These are phyloP conservation scores for Conoideocrella luteorostrata DNA, from an alignment of 2,329 filamentous ascomycete species.

Conservation along the genomic window DNA sequence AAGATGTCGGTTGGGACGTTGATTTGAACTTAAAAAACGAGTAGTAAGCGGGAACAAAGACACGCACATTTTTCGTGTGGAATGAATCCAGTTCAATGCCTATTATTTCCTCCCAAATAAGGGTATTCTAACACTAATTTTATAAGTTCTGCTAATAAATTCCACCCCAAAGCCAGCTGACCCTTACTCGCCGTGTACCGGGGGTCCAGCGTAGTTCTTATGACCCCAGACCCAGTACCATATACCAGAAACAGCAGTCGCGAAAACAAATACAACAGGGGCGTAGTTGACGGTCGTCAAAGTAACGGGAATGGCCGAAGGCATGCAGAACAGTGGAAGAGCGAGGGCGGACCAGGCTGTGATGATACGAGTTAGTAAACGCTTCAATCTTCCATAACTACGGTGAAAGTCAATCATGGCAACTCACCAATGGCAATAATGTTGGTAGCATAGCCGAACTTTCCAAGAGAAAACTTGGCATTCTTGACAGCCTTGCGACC, in stretches of 20 bases:
- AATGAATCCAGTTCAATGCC: too few relatives aligned
- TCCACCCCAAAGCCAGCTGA: background rate
- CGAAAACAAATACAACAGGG: conserved; percentile 65
- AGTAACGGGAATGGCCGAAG: conserved; percentile 54
- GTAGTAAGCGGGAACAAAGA: too few relatives aligned
- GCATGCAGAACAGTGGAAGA: conserved; percentile 71
- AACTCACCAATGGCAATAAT: conserved; percentile 55
- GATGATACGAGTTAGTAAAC: too few relatives aligned
- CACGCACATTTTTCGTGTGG: too few relatives aligned
- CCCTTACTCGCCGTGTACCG: conserved; percentile 31
- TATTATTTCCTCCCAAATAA: too few relatives aligned
- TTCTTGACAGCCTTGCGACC: conserved; percentile 52
- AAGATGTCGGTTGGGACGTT: too few relatives aligned
- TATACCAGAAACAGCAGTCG: conserved; percentile 50
- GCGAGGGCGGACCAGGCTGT: conserved; percentile 61
- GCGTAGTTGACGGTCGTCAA: conserved; percentile 63
- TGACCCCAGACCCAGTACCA: conserved; percentile 69
- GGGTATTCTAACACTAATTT: too few relatives aligned
- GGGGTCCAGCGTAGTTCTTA: conserved; percentile 61
- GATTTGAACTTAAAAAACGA: too few relatives aligned
- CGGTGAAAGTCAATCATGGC: background rate
- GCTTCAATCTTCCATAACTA: too few relatives aligned
- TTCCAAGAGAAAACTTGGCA: conserved; percentile 56
- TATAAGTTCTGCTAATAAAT: too few relatives aligned
- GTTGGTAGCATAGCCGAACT: conserved; percentile 56